Evolutionary conservation across 2,329 filamentous ascomycete species (phyloP), one percentile per base, ranked within the genome.

Genomic region (Colletotrichum chlorophyti): DNA sequence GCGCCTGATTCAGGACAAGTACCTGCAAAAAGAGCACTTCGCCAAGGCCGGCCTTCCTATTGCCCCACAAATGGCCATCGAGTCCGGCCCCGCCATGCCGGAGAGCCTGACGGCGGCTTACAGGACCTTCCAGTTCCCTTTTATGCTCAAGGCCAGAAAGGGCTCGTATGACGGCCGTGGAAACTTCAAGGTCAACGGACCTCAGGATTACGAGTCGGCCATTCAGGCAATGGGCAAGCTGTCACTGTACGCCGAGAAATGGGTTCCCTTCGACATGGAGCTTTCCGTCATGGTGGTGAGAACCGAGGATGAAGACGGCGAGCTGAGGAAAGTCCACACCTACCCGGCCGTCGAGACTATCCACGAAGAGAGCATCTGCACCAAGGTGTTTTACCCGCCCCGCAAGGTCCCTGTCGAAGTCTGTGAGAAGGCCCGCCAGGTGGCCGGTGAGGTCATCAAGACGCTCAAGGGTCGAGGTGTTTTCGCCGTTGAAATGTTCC

Each of bases 401-500:
- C 84, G 93, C 32, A 81, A 84, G 6, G 87, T 96, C 3, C 79
- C 86, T 1, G 75, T 80, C 1, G 74, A 79, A 1, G 80, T 90
- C 34, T 83, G 84, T 60, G 74, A 85, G 63, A 77, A 84, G 66
- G 93, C 93, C 0, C 88, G 92, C 69, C 83, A 87, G 37, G 81
- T 97, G 0, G 95, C 93, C 1, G 85, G 86, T 65, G 86, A 90
- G 57, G 93, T 95, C 10, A 87, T 97, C 19, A 83, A 84, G 37
- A 89, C 86, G 48, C 89, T 99, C 52, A 87, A 88, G 78, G 95
- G 95, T 48, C 89, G 95, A 62, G 95, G 95, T 63, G 91, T 97
- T 27, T 99, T 97, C 73, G 95, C 94, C 1, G 94, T 98, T 0
- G 95, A 99, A 76, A 91, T 98, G 87, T 99, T 99, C 75, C 76